Evolutionary conservation across 768 basidiomycete species (phyloP).

Genomic region (Neoboletus magnificus): DNA sequence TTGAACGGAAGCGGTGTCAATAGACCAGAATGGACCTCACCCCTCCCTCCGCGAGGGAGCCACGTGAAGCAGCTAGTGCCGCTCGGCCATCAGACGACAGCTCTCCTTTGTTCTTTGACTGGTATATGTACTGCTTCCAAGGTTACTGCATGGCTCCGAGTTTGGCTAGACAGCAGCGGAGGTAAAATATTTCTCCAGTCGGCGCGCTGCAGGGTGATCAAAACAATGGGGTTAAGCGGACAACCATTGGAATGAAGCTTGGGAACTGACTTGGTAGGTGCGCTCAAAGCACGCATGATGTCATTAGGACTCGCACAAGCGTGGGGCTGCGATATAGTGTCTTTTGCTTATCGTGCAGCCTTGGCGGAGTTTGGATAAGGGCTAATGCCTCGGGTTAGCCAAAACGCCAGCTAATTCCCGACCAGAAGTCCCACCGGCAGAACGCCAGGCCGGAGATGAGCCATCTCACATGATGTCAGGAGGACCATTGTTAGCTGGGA

Average conservation of each 20-base stretch:
- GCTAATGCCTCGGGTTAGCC: neutral
- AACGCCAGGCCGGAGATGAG: neutral
- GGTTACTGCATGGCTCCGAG: neutral
- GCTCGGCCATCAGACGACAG: neutral
- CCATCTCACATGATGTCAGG: neutral
- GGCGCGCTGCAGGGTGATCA: neutral
- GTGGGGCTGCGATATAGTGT: neutral
- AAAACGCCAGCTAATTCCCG: neutral
- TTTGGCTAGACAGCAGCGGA: neutral
- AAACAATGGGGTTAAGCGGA: neutral
- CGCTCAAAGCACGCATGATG: neutral
- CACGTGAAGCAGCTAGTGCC: neutral
- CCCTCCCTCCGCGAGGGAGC: neutral
- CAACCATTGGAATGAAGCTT: neutral
- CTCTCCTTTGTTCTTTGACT: neutral
- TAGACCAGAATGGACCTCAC: neutral
- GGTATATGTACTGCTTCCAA: neutral
- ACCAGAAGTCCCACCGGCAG: neutral
- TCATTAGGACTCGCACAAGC: neutral
- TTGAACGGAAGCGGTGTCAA: conserved; percentile 1
- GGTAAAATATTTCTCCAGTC: neutral
- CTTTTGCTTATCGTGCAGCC: neutral
- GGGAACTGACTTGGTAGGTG: neutral
- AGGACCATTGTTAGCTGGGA: neutral
- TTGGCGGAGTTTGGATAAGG: neutral